Conservation (phyloP, 2,329 filamentous ascomycete species). For the Botrytis porri region DNA sequence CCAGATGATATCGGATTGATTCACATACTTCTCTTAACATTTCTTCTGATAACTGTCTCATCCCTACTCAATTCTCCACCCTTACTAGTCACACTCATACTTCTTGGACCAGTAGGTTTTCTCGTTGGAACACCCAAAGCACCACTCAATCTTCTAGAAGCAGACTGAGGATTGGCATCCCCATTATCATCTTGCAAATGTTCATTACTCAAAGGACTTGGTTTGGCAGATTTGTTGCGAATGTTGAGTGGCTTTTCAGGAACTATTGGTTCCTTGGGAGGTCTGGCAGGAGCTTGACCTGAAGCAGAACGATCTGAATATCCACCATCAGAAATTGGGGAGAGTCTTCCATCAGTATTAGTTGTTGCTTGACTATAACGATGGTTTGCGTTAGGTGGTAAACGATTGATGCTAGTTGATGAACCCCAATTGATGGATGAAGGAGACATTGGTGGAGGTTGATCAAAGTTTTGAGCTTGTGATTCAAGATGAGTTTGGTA, state of each 20-base stretch:
- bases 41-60: constrained; percentile 34
- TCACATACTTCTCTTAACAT: constrained; percentile 53
- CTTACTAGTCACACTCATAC: constrained; percentile 35
- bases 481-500: constrained; percentile 72
- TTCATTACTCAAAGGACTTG: constrained; percentile 56
- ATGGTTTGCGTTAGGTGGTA: constrained; percentile 51
- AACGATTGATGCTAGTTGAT: constrained; percentile 54
- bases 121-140: constrained; percentile 34
- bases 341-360: constrained; percentile 31
- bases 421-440: constrained; percentile 63
- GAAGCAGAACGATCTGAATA: constrained; percentile 33
- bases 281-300: constrained; percentile 51
- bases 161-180: constrained; percentile 26
- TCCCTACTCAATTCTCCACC: constrained; percentile 34
- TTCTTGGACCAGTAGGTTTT: constrained; percentile 39
- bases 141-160: constrained; percentile 31
- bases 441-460: constrained; percentile 54
- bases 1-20: constrained; percentile 22
- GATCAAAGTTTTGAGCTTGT: constrained; percentile 65
- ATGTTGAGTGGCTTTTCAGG: constrained; percentile 47
- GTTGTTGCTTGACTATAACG: constrained; percentile 42
- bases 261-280: constrained; percentile 59
- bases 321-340: constrained; percentile 36
- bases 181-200: constrained; percentile 36
- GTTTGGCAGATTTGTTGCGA: constrained; percentile 52